Percentiles rank a stretch among this genome's conserved stretches.
These are phyloP conservation scores for Debaryomyces castellii DNA, from an alignment of 805 yeast species.

Conservation along the genomic window DNA sequence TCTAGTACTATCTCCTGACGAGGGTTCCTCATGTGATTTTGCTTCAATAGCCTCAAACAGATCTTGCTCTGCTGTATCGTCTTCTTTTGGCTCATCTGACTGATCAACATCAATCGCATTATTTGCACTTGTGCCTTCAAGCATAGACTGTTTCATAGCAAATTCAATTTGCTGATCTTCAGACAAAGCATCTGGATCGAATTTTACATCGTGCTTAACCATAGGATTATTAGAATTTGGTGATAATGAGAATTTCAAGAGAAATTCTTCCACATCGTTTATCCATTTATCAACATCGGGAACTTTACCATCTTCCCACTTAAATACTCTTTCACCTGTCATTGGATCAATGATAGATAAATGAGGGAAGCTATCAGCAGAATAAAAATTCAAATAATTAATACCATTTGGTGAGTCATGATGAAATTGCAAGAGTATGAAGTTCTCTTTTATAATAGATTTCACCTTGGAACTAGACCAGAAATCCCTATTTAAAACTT, in stretches of 20 bases:
- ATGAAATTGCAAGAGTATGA: conserved; percentile 84
- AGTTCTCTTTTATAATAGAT: conserved; percentile 60
- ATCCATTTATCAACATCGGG: conserved; percentile 64
- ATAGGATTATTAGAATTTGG: conserved; percentile 66
- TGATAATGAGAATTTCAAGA: conserved; percentile 62
- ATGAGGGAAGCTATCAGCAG: conserved; percentile 74
- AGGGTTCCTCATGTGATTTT: conserved; percentile 63
- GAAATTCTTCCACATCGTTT: conserved; percentile 67
- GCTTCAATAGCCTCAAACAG: conserved; percentile 52
- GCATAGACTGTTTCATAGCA: conserved; percentile 68
- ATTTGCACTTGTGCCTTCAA: conserved; percentile 24
- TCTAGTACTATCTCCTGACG: conserved; percentile 57
- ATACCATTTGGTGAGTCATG: conserved; percentile 74
- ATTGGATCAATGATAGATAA: conserved; percentile 90
- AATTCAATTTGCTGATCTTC: conserved; percentile 83
- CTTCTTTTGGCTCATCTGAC: conserved; percentile 8
- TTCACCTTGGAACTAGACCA: conserved; percentile 78
- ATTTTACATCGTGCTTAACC: conserved; percentile 54
- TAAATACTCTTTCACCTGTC: conserved; percentile 85
- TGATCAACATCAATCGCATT: conserved; percentile 24
- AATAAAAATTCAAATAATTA: conserved; percentile 70
- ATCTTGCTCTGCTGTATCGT: conserved; percentile 25
- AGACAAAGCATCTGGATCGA: conserved; percentile 64
- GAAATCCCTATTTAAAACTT: conserved; percentile 86
- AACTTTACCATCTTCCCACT: conserved; percentile 65